Conservation (phyloP, 208 protist species). For the Trypanosoma grayi region DNA sequence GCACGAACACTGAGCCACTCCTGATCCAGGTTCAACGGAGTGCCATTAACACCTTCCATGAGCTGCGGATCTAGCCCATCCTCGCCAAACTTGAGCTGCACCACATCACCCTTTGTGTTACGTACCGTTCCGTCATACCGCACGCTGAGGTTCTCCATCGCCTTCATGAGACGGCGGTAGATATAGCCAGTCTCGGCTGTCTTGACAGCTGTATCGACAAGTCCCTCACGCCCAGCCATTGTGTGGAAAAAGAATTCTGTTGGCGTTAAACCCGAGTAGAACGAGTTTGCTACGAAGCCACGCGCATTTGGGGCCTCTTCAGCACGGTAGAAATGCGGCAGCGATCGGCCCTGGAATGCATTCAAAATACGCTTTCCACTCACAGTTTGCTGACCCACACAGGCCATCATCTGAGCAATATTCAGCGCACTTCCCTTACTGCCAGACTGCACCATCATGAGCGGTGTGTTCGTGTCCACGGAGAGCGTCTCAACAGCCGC, state of each 20-base stretch:
- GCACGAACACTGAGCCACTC: constrained; percentile 75
- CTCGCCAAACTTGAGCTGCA: constrained; percentile 99
- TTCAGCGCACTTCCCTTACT: constrained; percentile 99
- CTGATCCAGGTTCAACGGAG: constrained; percentile 78
- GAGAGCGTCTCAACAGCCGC: constrained; percentile 95
- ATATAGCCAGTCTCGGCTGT: constrained; percentile 99
- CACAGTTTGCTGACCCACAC: constrained; percentile 99
- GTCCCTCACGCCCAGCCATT: constrained; percentile 97
- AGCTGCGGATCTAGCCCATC: constrained; percentile 98
- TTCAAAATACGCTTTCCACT: constrained; percentile 97
- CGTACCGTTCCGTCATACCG: constrained; percentile 99
- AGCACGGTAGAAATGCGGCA: constrained; percentile 97
- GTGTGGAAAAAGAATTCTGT: constrained; percentile 99
- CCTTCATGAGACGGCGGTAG: constrained; percentile 98
- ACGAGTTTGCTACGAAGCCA: constrained; percentile 99
- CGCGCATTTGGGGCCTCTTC: constrained; percentile 90
- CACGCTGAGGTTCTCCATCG: constrained; percentile 98
- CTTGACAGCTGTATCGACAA: constrained; percentile 99
- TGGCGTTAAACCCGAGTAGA: constrained; percentile 97
- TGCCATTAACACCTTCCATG: constrained; percentile 94
- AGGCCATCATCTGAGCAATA: constrained; percentile 99
- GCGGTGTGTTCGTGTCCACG: constrained; percentile 92
- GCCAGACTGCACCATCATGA: constrained; percentile 99
- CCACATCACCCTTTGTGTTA: constrained; percentile 88
- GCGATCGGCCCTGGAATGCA: constrained; percentile 97